Evolutionary conservation across 1,139 yeast species (phyloP), one percentile per base, ranked within the genome.

Genomic region (Magnusiomyces magnusii): DNA sequence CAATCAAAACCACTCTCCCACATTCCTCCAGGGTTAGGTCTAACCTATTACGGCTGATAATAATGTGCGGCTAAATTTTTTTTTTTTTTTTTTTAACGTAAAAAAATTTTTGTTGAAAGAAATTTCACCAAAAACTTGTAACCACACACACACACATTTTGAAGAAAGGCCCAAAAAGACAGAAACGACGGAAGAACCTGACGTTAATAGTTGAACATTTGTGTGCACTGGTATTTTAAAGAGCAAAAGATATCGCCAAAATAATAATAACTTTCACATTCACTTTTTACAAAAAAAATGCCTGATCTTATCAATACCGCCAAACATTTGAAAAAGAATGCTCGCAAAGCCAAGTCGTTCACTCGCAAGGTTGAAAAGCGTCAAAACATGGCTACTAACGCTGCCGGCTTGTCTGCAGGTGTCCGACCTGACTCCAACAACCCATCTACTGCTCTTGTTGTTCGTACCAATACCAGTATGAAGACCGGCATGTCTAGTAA

Each of bases 291-390:
- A 23, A 23, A 24, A 9, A 28, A 50, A 50, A 52, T 52, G 55
- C 55, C 55, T 39, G 55, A 52, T 39, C 34, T 52, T 9, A 52
- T 52, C 36, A 52, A 52, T 15, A 52, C 47, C 21, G 55, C 55
- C 24, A 41, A 27, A 24, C 55, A 52, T 25, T n/a, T 52, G 17
- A 52, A 39, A 34, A 27, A 52, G 34, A 52, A 52, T 19, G 55
- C 55, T 39, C 47, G 47, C 34, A 52, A 41, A 36, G 55, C 55
- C 55, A 52, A 52, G 55, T 39, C 49, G 15, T 52, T 52, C 34
- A 13, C 55, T 19, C 47, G 47, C 36, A 52, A 52, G 49, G 55
- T 52, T 13, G 25, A 41, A 19, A 41, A 25, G 23, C 34, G 55
- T 13, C 34, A 15, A 23, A 41, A 25, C 39, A 25, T 19, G 9